Base-by-base conservation (phyloP, 2,329 filamentous ascomycete species). In the Calonectria henricotiae region DNA sequence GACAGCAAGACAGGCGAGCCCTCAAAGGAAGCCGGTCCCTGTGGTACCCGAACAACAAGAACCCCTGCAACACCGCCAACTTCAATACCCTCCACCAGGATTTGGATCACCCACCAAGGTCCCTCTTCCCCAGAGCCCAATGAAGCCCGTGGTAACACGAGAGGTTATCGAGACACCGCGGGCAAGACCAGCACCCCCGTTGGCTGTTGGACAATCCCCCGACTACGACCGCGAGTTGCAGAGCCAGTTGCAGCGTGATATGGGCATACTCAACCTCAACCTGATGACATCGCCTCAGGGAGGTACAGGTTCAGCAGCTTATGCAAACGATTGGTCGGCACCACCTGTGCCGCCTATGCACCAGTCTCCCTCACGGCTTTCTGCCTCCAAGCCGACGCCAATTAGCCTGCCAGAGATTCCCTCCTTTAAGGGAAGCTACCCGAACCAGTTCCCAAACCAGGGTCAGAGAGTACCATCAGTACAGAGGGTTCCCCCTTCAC, bases 211-310 rank as follows among this genome's bases (percentile, higher is more conserved):
- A 20, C 86, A 86, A 63, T 89, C 89, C 4, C 85, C 86, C 9
- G 90, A 91, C 68, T 91, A 91, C 74, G 90, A 92, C 74, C 84
- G 85, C 54, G 86, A 88, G 47, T 79, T 91, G 47, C 90, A 91
- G 70, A 87, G 89, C 44, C 89, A 92, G 78, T 80, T 93, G n/a
- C 89, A 89, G 73, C 86, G 87, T 68, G 90, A 92, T 71, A 88
- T 92, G 83, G 85, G 85, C 35, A 85, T 85, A 73, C 82, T 92
- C 73, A 89, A 87, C 65, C 80, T 92, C 51, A 77, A 78, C 47
- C 70, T 82, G 30, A 71, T 75, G 7, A 54, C 64, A 17, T 69
- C 71, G 23, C 69, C 65, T 2, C 70, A 75, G n/a, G 67, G 47
- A 25, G 69, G 65, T 25, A 51, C 68, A 12, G 70, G 66, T 8